Evolutionary conservation across 2,329 filamentous ascomycete species (phyloP), one percentile per base, ranked within the genome.

Genomic region (Penicillium italicum): DNA sequence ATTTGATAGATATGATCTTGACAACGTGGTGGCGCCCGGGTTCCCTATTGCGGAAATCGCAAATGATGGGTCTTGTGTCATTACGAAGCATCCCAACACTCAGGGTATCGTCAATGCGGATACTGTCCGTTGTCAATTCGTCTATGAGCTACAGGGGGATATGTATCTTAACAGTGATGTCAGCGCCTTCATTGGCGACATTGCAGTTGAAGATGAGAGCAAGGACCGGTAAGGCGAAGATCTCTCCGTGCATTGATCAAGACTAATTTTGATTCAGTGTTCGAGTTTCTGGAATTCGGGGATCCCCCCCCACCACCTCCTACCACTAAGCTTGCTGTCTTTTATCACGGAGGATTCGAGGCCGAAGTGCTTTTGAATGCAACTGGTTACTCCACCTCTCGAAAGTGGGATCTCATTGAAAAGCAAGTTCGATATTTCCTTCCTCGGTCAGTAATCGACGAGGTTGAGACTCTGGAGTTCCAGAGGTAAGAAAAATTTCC

Each of bases 281-380:
- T 0, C 66, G 60, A 11, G 69, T 81, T 0, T 73, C 69, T 0
- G 77, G 77, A 0, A 68, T 77, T 20, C 73, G 59, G 20, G 79
- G 79, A 62, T 1, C 73, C 76, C 0, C 79, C 80, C 2, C 80
- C 79, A 0, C 72, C 78, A 1, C n/a, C n/a, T n/a, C n/a, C n/a
- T n/a, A 81, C 80, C 0, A 82, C 79, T 1, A 82, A 82, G 59
- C 70, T 79, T 7, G 79, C 79, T n/a, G 72, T 81, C 16, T 80
- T 78, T 57, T 81, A 80, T 54, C 67, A 71, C 9, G 79, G 75
- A 8, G 80, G 80, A 0, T 82, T 74, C 55, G 76, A 81, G 62
- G 72, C 72, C 2, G 73, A 82, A 59, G 50, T 77, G 4, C 63
- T 79, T 0, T 26, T 77, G 28, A 80, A 81, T 53, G 76, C 76